Evolutionary conservation across 2,329 filamentous ascomycete genomes (phyloP), one percentile per base, ranked within the genome.

Genomic region (Calonectria multiphialidica): DNA sequence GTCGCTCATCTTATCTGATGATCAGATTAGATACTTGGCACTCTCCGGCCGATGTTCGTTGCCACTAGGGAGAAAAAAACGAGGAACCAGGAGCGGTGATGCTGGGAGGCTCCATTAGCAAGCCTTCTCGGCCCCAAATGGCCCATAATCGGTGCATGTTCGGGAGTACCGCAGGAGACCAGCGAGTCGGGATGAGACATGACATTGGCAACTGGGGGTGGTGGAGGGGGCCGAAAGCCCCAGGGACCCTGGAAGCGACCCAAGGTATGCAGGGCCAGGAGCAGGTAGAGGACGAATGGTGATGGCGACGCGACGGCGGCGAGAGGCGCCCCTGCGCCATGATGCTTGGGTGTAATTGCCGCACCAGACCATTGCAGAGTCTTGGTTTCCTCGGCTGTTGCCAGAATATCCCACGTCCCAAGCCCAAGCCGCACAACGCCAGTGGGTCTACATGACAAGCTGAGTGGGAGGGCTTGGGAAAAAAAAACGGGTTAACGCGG

Each of bases 1-100:
- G 55, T 44, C 49, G 25, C 68, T 76, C 79, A 85, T 85, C 84
- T 85, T 84, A 85, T 85, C 84, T 81, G 84, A 85, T 85, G 76
- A 85, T 85, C 84, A 83, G 83, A 85, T 85, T 84, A 85, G 81
- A 84, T 84, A 80, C 71, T 47, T 73, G 65, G 63, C 63, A 57
- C 2, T 25, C 44, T 66, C 40, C 16, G n/a, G 21, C 7, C 49
- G n/a, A 53, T 18, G 35, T 23, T 53, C 30, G 18, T 76, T 70
- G 37, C 49, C 42, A 40, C 69, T 30, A 30, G 25, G 50, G 18
- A n/a, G 18, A 18, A 23, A n/a, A 37, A 15, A 53, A 66, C n/a
- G 21, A 25, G 25, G 10, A 40, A 37, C 64, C 57, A 61, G 13
- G n/a, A 12, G 18, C 28, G 55, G 35, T 49, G 47, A 33, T 44